Evolutionary conservation across 2,329 filamentous ascomycete genomes (phyloP), one percentile per base, ranked within the genome.

Genomic region (Stagonosporopsis chrysanthemi): DNA sequence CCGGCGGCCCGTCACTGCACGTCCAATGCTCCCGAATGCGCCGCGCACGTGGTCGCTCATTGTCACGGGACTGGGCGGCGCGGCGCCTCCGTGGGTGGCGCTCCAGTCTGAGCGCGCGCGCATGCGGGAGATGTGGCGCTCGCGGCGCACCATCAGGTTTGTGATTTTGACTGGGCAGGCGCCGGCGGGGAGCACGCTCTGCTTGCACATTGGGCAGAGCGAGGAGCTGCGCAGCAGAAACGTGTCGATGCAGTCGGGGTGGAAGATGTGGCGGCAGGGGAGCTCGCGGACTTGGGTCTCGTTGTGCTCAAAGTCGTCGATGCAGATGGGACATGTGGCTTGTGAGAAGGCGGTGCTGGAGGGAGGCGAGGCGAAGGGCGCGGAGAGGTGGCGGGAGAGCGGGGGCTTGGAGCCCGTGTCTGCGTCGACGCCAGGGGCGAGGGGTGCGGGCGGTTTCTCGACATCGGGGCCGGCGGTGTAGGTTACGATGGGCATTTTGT

Each of bases 251-350:
- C 95, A 99, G 63, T 90, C 89, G 0, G 91, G 89, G 65, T 99
- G 94, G 76, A 93, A 99, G 54, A 98, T 94, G 73, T 99, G 95
- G 0, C 90, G 88, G 67, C 95, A 99, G 0, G 91, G 87, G 2
- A 98, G 81, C 76, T 97, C 90, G 52, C 92, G 89, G 52, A 98
- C 92, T 19, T 87, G 84, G 0, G 90, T 89, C 17, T 82, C 78
- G 35, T 86, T 84, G 15, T 87, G 84, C 26, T 89, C 83, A 69
- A 91, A 98, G 57, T 91, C 86, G 52, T 92, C 90, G 1, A 96
- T 83, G 71, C 95, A 99, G 50, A 98, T 97, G n/a, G 91, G 87
- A 72, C 95, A 98, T 2, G 85, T 88, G 0, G 91, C 88, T 72
- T 98, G 95, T 19, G 88, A 86, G 17, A 65, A 61, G 14, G 59